Percentiles rank a stretch among this genome's conserved stretches.
Evolutionary conservation across 2,329 filamentous ascomycete species (phyloP).

Genomic region (Microdochium trichocladiopsis): DNA sequence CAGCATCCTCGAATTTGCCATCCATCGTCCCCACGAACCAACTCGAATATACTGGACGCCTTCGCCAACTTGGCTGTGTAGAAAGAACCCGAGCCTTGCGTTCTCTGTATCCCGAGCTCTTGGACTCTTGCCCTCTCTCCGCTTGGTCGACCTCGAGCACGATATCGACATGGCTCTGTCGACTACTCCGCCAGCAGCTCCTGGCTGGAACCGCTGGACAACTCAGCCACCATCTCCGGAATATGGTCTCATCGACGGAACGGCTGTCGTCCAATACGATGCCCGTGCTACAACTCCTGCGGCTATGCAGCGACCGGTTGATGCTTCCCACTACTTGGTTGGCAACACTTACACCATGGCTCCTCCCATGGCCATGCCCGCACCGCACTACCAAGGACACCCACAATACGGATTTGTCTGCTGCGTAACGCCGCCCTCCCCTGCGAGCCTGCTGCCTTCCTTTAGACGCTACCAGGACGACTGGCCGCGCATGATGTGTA

Average conservation of each 20-base stretch:
- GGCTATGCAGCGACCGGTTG: neutral
- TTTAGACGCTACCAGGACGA: slow-evolving; percentile 12
- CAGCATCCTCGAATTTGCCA: neutral
- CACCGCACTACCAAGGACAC: neutral
- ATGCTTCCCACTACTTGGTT: neutral
- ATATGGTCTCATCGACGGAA: neutral
- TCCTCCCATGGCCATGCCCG: neutral
- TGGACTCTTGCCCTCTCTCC: neutral
- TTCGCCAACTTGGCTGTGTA: no score
- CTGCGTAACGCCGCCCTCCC: neutral
- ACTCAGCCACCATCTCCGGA: neutral
- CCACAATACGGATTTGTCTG: neutral
- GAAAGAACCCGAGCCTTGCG: neutral
- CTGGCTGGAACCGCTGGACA: neutral
- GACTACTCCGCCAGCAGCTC: neutral
- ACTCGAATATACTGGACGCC: neutral
- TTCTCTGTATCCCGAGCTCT: neutral
- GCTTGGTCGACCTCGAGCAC: neutral
- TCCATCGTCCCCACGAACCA: neutral
- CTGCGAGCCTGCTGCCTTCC: neutral
- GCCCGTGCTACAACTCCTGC: neutral
- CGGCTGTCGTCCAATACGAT: neutral
- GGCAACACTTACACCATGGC: neutral
- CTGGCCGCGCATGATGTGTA: slow-evolving; percentile 15
- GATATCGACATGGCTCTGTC: neutral